Conservation (phyloP, 2,329 filamentous ascomycete species). For the Hymenoscyphus scutula region DNA sequence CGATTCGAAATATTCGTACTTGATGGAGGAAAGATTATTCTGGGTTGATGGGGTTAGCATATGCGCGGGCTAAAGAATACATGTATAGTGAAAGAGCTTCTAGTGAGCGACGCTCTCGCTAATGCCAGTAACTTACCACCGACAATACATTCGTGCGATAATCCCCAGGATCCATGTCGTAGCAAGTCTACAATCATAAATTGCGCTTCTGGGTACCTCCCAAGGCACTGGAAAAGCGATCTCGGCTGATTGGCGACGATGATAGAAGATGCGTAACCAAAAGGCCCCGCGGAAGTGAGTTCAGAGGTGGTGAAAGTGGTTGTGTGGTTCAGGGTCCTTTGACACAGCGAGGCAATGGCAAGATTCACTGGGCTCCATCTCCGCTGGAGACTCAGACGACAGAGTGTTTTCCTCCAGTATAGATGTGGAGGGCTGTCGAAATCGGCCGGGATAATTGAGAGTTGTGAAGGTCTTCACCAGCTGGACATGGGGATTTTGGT, state of each 20-base stretch:
- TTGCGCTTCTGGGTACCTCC: slow-evolving; percentile 6
- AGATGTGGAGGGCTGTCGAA: not conserved
- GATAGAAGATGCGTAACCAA: slow-evolving; percentile 1
- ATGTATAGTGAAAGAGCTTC: not conserved
- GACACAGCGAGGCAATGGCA: slow-evolving; percentile 25
- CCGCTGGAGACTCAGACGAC: slow-evolving; percentile 17
- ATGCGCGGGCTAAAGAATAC: not conserved
- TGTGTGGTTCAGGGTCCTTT: slow-evolving; percentile 10
- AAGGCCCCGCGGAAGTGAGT: not conserved
- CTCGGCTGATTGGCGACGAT: not conserved
- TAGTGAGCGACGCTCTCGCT: not conserved
- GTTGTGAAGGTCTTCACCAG: not conserved
- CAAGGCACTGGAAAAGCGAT: slow-evolving; percentile 10
- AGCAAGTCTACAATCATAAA: slow-evolving; percentile 23
- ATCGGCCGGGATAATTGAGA: not conserved
- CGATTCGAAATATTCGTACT: slow-evolving; percentile 36
- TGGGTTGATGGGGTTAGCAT: slow-evolving; percentile 18
- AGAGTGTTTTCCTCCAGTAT: not conserved
- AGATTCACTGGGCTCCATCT: slow-evolving; percentile 36
- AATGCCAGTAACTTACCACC: slow-evolving; percentile 28
- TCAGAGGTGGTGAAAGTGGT: not conserved
- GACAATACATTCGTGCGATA: slow-evolving; percentile 38
- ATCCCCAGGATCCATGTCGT: slow-evolving; percentile 38
- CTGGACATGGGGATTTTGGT: not conserved
- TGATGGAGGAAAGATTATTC: slow-evolving; percentile 36